Evolutionary conservation across 2,329 filamentous ascomycete genomes (phyloP), one percentile per base, ranked within the genome.

Genomic region (Bipolaris sorokiniana): DNA sequence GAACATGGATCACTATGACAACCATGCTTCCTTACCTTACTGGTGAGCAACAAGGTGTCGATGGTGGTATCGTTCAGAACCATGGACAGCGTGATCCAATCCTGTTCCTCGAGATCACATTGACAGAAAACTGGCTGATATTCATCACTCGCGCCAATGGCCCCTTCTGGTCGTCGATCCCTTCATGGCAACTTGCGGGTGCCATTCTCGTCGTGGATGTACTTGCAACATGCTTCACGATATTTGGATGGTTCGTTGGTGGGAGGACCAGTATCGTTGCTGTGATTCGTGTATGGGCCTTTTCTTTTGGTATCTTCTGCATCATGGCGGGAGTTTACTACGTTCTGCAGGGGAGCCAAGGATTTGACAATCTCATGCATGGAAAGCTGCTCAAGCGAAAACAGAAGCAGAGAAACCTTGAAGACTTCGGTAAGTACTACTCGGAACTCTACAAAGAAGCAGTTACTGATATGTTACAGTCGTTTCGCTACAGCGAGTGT

Each of bases 71-170:
- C 69, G 90, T 93, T 65, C 90, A 96, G 84, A 94, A 95, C 81
- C 90, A 89, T 69, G 92, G 92, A 84, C 85, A 88, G 74, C 81
- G 90, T 53, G 91, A 96, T 68, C 87, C 88, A 68, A 88, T 96
- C 56, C 80, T 97, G 71, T 96, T 96, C 86, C 88, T 97, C 36
- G 87, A 96, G 80, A 91, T 96, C 77, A 91, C 90, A 11, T 86
- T 96, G 52, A 93, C 92, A 59, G 91, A 96, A 84, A 97, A 96
- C 82, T 96, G 92, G 92, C 85, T 96, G 50, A 97, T 97, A 79
- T 96, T 97, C 83, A 94, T 96, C 80, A 96, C 92, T 64, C 91
- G 92, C 84, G 90, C 91, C 80, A 93, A 93, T 79, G 91, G 92
- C 72, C 91, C 91, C 52, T 94, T 96, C 85, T 96, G 91, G 91